phyloP scores from a whole-genome alignment of 805 yeast species.

The Pichia deserticola region DNA sequence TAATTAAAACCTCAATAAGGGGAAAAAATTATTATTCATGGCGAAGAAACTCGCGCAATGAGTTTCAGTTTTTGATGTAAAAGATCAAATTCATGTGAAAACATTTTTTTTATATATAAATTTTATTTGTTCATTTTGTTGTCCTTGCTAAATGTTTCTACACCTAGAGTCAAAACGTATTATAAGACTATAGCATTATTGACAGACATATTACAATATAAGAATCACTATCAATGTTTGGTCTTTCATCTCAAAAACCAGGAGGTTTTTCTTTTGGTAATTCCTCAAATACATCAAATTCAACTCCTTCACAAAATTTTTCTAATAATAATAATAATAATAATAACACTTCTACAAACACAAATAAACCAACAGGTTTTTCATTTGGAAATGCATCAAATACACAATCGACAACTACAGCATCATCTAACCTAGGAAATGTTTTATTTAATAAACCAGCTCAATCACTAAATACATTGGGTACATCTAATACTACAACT shows the following conservation, averaged over 20 bases:
- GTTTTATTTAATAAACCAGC: not conserved
- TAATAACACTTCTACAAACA: not conserved
- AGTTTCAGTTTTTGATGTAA: no score
- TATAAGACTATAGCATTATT: no score
- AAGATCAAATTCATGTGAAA: no score
- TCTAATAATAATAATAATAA: constrained; percentile 2
- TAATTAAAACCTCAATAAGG: no score
- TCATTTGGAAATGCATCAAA: constrained; percentile 21
- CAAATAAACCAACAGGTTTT: constrained; percentile 10
- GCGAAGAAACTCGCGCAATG: no score
- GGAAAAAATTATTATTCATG: no score
- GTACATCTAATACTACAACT: no score
- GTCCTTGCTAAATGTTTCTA: no score
- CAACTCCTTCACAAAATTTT: not conserved
- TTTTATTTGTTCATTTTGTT: no score
- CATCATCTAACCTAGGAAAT: not conserved
- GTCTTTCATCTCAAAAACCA: constrained; percentile 18
- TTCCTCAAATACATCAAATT: constrained; percentile 1
- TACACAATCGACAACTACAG: constrained; percentile 1
- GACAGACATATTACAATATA: no score
- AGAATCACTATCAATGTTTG: constrained; percentile 16
- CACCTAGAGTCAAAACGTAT: no score
- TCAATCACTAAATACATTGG: not conserved
- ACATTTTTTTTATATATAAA: no score
- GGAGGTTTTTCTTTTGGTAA: constrained; percentile 20